Evolutionary conservation across 2,329 filamentous ascomycete genomes (phyloP).

Genomic region (Apiospora pterosperma): DNA sequence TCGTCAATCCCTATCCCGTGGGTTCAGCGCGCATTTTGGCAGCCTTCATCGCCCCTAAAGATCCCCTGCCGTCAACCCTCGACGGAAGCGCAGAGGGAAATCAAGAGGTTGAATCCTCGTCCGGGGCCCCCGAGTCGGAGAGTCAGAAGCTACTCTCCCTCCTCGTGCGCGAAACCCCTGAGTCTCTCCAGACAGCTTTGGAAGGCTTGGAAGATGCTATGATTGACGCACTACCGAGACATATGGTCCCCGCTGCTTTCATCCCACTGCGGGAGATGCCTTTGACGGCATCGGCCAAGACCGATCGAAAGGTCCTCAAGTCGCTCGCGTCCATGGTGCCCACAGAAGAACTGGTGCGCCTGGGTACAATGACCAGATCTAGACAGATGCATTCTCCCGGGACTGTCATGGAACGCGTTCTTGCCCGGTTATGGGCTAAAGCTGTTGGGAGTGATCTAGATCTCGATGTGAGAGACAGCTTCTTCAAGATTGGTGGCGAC

Average conservation of each 20-base stretch:
- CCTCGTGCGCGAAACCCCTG: not conserved
- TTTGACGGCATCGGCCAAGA: conserved; percentile 8
- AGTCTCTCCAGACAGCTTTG: not conserved
- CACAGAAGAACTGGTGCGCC: not conserved
- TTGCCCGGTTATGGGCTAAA: not conserved
- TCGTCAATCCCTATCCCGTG: not conserved
- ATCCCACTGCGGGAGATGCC: conserved; percentile 8
- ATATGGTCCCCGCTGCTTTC: conserved; percentile 9
- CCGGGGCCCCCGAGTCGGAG: not conserved
- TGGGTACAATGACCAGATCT: not conserved
- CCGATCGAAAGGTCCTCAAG: conserved; percentile 9
- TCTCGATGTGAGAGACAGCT: conserved; percentile 8
- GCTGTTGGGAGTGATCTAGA: not conserved
- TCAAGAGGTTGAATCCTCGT: not conserved
- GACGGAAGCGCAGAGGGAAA: not conserved
- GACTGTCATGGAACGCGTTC: not conserved
- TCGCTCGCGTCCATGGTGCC: not conserved
- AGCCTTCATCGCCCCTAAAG: not conserved
- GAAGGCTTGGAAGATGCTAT: not conserved
- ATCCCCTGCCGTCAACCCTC: not conserved
- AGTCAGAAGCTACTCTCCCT: not conserved
- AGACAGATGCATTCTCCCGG: not conserved
- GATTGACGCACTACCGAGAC: not conserved
- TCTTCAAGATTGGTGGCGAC: conserved; percentile 29
- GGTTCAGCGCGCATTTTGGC: not conserved